These are phyloP conservation scores for Aureobasidium sp. DNA, from an alignment of 2,329 filamentous ascomycete species.

Conservation along the genomic window DNA sequence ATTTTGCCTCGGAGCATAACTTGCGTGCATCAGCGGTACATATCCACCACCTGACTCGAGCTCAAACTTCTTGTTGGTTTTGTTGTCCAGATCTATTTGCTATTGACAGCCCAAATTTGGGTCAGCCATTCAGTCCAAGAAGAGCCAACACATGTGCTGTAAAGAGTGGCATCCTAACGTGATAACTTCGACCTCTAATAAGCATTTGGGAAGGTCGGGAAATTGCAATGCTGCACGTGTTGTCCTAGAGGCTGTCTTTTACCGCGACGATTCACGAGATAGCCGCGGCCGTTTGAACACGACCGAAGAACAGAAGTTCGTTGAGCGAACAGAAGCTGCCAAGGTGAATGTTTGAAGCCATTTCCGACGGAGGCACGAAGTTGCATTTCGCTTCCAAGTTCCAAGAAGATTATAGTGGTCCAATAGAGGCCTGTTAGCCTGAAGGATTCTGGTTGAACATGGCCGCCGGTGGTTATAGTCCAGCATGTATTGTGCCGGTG, in stretches of 20 bases:
- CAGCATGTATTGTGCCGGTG: neutral
- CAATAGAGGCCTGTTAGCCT: neutral
- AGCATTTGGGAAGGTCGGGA: neutral
- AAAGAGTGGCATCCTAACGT: neutral
- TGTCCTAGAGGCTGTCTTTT: neutral
- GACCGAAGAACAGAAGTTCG: constrained; percentile 9
- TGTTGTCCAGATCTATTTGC: neutral
- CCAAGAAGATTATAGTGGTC: neutral
- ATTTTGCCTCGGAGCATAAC: neutral
- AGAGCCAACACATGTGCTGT: neutral
- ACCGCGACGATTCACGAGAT: neutral
- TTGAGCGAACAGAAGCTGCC: neutral
- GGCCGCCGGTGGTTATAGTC: neutral
- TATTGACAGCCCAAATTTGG: neutral
- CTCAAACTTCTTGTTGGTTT: neutral
- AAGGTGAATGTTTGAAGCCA: neutral
- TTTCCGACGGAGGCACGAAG: neutral
- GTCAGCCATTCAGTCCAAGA: neutral
- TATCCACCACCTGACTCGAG: constrained; percentile 8
- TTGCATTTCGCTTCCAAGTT: neutral
- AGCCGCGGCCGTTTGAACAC: neutral
- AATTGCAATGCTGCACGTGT: constrained; percentile 6
- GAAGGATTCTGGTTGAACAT: neutral
- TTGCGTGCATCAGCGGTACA: neutral
- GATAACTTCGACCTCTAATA: neutral